Base-by-base conservation (phyloP, 441 rosid species). In the Omphalea diandra region DNA sequence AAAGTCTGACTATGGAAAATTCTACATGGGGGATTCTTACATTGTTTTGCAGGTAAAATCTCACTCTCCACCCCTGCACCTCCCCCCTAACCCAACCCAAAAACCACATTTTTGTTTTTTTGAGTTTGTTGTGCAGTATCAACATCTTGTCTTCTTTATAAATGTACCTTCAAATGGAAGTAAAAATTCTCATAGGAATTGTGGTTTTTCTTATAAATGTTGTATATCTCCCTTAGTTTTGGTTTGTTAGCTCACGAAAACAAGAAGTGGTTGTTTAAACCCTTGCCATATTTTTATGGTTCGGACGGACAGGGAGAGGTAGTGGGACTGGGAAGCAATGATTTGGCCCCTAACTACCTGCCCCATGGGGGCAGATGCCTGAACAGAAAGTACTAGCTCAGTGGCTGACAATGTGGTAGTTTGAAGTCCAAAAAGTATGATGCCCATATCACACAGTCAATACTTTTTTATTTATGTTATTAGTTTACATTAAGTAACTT, bases 21-120 rank as follows among this genome's bases (percentile, higher is more conserved):
- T 96, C 80, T 91, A 90, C 79, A 86, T 81, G 86, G 99, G 97
- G 29, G 99, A 96, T 81, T 83, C 85, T 32, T 96, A 96, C 84
- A 89, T 96, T 76, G 80, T 96, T 74, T 87, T 96, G 83, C 97
- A 90, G 97, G 98, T 96, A 62, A 20, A 59, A 4, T 29, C 38
- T 40, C 24, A 53, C 47, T 58, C 17, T 5, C 41, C 35, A 65
- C 70, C 20, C 35, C 7, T 20, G 10, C 36, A n/a, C n/a, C n/a
- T n/a, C n/a, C n/a, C n/a, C n/a, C n/a, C n/a, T n/a, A n/a, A n/a
- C n/a, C n/a, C n/a, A n/a, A n/a, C n/a, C n/a, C n/a, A n/a, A n/a
- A n/a, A n/a, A n/a, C n/a, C n/a, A n/a, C n/a, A n/a, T 3, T 57
- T 2, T 55, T 33, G 57, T 49, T 15, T 47, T 1, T 22, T 70